Percentiles rank a stretch among this genome's conserved stretches.
Conservation (phyloP, 371 early-diverging fungal genomes). For the Mucor saturninus region DNA sequence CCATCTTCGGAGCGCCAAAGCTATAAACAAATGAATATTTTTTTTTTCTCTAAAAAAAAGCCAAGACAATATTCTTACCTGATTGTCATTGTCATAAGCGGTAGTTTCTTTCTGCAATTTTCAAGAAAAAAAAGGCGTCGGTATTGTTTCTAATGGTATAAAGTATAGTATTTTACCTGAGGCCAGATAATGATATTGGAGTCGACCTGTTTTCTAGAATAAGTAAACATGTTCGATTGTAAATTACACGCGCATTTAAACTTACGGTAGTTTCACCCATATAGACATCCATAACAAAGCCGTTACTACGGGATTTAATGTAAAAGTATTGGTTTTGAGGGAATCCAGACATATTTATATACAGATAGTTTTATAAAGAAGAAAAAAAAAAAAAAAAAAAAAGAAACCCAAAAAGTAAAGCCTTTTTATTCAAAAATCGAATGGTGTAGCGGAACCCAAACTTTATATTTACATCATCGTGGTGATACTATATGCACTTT, state of each 20-base stretch:
- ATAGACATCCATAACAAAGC: constrained; percentile 27
- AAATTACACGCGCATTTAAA: not conserved
- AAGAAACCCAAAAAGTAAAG: not conserved
- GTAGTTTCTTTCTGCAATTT: constrained; percentile 43
- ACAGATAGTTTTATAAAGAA: not conserved
- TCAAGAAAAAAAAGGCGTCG: not conserved
- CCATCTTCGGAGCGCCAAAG: constrained; percentile 57
- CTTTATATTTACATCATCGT: not conserved
- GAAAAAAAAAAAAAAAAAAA: constrained; percentile 3
- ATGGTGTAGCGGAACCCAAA: not conserved
- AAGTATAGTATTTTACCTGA: constrained; percentile 28
- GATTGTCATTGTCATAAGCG: constrained; percentile 30
- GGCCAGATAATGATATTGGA: constrained; percentile 52
- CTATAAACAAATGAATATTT: constrained; percentile 18
- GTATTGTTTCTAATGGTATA: not conserved
- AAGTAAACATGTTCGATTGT: not conserved
- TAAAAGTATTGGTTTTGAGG: constrained; percentile 30
- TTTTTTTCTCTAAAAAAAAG: not conserved
- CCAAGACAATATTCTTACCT: constrained; percentile 31
- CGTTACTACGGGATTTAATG: constrained; percentile 25
- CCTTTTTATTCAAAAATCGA: too few species aligned
- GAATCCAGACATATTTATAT: constrained; percentile 25
- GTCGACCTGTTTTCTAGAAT: constrained; percentile 35
- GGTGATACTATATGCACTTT: constrained; percentile 11
- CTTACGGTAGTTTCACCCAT: constrained; percentile 34